A percentile compares a stretch with the other conserved stretches of the same genome.
Conservation (phyloP, 1,284 basidiomycete genomes). For the Marasmius tenuissimus region DNA sequence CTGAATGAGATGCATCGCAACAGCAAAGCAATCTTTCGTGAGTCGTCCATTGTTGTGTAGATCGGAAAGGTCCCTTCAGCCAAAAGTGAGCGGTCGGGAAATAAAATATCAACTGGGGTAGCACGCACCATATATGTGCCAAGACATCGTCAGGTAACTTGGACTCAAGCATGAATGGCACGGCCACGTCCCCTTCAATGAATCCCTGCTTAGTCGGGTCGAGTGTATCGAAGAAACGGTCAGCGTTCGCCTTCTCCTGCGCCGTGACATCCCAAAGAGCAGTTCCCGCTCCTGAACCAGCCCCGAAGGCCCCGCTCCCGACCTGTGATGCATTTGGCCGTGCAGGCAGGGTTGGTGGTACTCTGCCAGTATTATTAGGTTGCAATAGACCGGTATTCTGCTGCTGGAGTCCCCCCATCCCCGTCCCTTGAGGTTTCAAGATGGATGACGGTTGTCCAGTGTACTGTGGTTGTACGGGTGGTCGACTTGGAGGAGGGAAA, state of each 20-base stretch:
- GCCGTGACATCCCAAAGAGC: constrained; percentile 84
- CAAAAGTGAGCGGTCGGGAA: constrained; percentile 12
- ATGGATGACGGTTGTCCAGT: constrained; percentile 50
- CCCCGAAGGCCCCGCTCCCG: constrained; percentile 28
- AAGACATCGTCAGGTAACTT: constrained; percentile 83
- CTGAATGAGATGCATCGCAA: constrained; percentile 95
- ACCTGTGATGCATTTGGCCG: constrained; percentile 40
- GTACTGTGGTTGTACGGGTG: constrained; percentile 54
- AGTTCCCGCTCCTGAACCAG: constrained; percentile 18
- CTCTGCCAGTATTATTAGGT: constrained; percentile 39
- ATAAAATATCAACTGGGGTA: not conserved
- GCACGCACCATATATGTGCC: constrained; percentile 86
- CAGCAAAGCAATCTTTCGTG: constrained; percentile 92
- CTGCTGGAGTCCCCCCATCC: not conserved
- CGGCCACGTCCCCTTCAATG: constrained; percentile 92
- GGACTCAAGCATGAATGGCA: constrained; percentile 95
- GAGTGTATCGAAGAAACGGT: constrained; percentile 83
- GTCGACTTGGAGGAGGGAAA: constrained; percentile 35
- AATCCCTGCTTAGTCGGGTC: constrained; percentile 78
- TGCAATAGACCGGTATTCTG: constrained; percentile 26
- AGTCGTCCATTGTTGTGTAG: constrained; percentile 87
- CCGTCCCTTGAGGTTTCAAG: not conserved
- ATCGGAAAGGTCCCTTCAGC: constrained; percentile 87
- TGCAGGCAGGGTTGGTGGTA: constrained; percentile 38
- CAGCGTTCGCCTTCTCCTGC: constrained; percentile 79